Percentiles rank a stretch among this genome's conserved stretches.
These are phyloP conservation scores for Saccharomycopsis sp. DNA, from an alignment of 805 yeast species.

Conservation along the genomic window DNA sequence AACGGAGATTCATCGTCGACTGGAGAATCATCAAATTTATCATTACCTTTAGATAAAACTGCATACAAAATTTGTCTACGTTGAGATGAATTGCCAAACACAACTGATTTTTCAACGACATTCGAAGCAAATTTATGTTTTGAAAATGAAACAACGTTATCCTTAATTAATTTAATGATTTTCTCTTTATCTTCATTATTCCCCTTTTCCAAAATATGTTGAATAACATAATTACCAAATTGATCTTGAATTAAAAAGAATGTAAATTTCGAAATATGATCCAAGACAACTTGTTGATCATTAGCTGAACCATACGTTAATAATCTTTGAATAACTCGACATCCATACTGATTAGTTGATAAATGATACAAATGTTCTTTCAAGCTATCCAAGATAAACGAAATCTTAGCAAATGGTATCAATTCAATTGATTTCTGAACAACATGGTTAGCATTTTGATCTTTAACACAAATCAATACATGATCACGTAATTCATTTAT, in stretches of 20 bases:
- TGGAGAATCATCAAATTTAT: conserved; percentile 31
- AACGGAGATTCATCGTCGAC: conserved; percentile 64
- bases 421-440: conserved; percentile 90
- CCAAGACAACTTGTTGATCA: conserved; percentile 62
- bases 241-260: conserved; percentile 85
- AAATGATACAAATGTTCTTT: conserved; percentile 69
- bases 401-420: conserved; percentile 62
- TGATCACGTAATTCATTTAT: conserved; percentile 62
- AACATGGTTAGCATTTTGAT: conserved; percentile 97
- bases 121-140: conserved; percentile 96
- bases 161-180: conserved; percentile 62
- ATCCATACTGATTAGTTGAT: conserved; percentile 95
- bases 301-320: conserved; percentile 65
- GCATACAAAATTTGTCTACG: conserved; percentile 56
- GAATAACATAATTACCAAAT: conserved; percentile 96
- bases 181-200: conserved; percentile 42
- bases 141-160: conserved; percentile 73
- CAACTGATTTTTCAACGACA: conserved; percentile 91
- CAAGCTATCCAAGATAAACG: conserved; percentile 68
- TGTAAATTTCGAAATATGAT: conserved; percentile 65
- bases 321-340: conserved; percentile 91
- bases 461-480: conserved; percentile 69
- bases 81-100: conserved; percentile 60
- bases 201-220: conserved; percentile 88
- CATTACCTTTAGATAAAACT: conserved; percentile 53